Conservation (phyloP, 176 grass and related monocot species). For the Avena atlantica region DNA sequence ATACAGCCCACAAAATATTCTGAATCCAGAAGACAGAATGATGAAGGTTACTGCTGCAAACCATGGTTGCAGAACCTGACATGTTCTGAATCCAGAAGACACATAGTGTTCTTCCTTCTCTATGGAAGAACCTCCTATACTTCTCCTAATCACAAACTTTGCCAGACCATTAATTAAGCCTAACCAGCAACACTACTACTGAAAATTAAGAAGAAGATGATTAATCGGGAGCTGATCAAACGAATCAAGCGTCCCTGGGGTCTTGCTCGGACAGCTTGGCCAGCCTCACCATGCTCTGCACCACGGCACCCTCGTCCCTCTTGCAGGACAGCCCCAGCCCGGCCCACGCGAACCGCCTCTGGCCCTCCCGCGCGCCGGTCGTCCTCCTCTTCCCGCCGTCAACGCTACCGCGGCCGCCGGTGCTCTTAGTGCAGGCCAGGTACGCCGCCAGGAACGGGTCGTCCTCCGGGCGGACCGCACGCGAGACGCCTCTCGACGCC, state of each 20-base stretch:
- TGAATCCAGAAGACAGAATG: too few relatives aligned
- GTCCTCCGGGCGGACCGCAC: conserved; percentile 52
- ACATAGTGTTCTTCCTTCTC: neutral
- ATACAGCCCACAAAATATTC: too few relatives aligned
- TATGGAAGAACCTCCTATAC: neutral
- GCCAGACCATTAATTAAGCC: too few relatives aligned
- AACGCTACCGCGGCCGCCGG: neutral
- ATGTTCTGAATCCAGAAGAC: neutral
- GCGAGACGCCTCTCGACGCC: conserved; percentile 3
- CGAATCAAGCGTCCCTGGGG: conserved; percentile 35
- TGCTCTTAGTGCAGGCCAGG: conserved; percentile 83
- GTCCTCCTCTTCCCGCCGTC: neutral
- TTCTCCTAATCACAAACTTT: neutral
- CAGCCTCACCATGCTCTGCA: conserved; percentile 11
- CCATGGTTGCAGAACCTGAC: neutral
- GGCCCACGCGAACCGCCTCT: conserved; percentile 39
- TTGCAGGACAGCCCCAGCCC: conserved; percentile 55
- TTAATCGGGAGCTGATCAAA: neutral
- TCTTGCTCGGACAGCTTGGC: conserved; percentile 38
- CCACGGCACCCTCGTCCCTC: conserved; percentile 27
- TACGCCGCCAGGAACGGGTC: conserved; percentile 88
- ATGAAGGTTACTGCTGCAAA: too few relatives aligned
- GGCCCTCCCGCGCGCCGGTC: neutral
- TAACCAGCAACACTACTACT: neutral
- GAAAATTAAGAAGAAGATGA: neutral